Evolutionary conservation across 768 basidiomycete genomes (phyloP), one percentile per base, ranked within the genome.

Genomic region (Lyophyllum semitale): DNA sequence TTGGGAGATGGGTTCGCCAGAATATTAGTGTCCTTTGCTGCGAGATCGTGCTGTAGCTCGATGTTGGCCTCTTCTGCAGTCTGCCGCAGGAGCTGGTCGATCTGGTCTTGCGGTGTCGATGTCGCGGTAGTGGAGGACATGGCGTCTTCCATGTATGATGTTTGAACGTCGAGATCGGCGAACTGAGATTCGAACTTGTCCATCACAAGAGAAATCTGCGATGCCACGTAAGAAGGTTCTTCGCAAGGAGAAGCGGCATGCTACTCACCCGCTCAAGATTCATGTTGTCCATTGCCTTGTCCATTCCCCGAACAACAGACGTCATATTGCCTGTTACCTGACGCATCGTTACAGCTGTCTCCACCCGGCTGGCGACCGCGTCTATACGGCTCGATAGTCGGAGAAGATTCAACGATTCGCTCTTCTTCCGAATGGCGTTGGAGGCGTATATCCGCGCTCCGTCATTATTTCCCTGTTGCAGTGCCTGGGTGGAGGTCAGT

Each of bases 251-350:
- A 41, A 26, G 30, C 42, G 7, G 32, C n/a, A 37, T 57, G 48
- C 30, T 35, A 76, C 86, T 67, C 66, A 97, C 96, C 69, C 89
- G 82, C 65, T 99, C 97, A 53, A 98, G 83, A 77, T 99, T 98
- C 97, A 99, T 99, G 72, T 81, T 90, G 63, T 97, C 91, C 97
- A 99, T 98, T 4, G 97, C 97, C 68, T 89, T 92, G 70, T 99
- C 97, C 97, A 99, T 98, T 30, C 95, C 95, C 65, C 86, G 87
- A 42, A 99, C 97, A 2, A 98, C 97, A 32, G 88, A 88, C 15
- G 93, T 88, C 96, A 99, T 97, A 70, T 88, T 95, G 3, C 94
- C 94, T 27, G 97, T 96, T 37, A 99, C 91, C 72, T 93, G 84
- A 46, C 93, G 85, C 93, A 99, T 98, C 52, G 96, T 98, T 40